Conservation (phyloP, 2,329 filamentous ascomycete genomes). For the Elsinoe perseae region DNA sequence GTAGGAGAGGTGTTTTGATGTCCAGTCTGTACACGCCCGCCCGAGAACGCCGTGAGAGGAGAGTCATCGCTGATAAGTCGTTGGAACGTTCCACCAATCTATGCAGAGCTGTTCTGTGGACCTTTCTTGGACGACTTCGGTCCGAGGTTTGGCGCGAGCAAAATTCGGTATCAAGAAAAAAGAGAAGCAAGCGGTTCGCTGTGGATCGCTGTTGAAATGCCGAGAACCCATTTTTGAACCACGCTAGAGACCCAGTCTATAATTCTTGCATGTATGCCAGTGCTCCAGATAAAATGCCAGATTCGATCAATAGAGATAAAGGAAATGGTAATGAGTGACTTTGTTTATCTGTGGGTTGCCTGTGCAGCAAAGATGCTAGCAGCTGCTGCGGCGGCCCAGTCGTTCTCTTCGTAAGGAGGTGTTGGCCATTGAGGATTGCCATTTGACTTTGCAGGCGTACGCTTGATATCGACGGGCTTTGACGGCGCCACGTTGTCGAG, state of each 20-base stretch:
- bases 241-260: constrained; percentile 15
- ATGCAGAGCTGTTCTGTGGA: constrained; percentile 7
- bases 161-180: not conserved
- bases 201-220: constrained; percentile 6
- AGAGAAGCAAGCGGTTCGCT: not conserved
- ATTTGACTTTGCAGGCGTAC: constrained; percentile 45
- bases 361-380: constrained; percentile 73
- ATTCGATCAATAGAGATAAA: constrained; percentile 8
- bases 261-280: constrained; percentile 11
- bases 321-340: constrained; percentile 41
- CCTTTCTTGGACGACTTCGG: not conserved
- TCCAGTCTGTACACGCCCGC: not conserved
- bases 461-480: constrained; percentile 63
- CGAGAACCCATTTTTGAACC: constrained; percentile 8
- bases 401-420: constrained; percentile 86
- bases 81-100: constrained; percentile 7
- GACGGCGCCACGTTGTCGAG: constrained; percentile 54
- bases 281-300: constrained; percentile 11
- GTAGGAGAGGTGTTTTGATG: not conserved
- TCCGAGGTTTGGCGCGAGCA: not conserved
- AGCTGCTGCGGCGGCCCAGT: constrained; percentile 79
- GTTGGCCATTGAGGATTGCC: constrained; percentile 76
- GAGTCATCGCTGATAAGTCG: not conserved
- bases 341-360: constrained; percentile 34
- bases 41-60: not conserved